Base-by-base conservation (phyloP, 2,329 filamentous ascomycete genomes). In the Sporothrix variecibatus region DNA sequence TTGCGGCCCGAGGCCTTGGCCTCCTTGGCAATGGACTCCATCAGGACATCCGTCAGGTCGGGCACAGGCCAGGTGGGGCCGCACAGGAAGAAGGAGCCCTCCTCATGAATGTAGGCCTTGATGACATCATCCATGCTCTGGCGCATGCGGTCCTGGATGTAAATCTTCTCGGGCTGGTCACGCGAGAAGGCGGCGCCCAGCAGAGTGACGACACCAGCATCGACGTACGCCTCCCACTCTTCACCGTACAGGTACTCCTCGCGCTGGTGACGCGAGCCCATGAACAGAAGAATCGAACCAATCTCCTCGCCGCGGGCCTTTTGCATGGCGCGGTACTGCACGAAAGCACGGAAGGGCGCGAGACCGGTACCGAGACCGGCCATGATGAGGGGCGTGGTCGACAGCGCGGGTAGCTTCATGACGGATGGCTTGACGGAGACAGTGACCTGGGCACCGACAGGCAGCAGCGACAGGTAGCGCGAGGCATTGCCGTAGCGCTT, bases 191-290 rank as follows among this genome's bases (percentile, higher is more conserved):
- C 96, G 71, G 94, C 91, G 71, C 96, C 96, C 70, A 99, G 90
- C 58, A 97, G 89, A 0, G 96, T 99, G 82, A 99, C 95, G 79
- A 99, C 94, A 71, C 96, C 96, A 0, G 96, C 94, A 75, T 95
- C 95, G 81, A 96, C 90, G 84, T 99, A 99, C 0, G 96, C 96
- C 83, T 99, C 96, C 96, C 96, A 99, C 83, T 99, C 96, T 83
- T 99, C 96, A 76, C 96, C 96, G 81, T 98, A 99, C 75, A 98
- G 91, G 84, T 99, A 99, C 85, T 99, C 96, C 85, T 99, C 96
- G 77, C 95, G 94, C 86, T 98, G 94, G 87, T 98, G 95, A 72
- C 96, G 95, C 23, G 94, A 95, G 77, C 96, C 96, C 86, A 99
- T 95, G 88, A 98, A 99, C 75, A 99, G 86, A 72, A 99, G 89